Conservation (phyloP, 2,329 filamentous ascomycete species). For the Aspergillus spinulosporus region DNA sequence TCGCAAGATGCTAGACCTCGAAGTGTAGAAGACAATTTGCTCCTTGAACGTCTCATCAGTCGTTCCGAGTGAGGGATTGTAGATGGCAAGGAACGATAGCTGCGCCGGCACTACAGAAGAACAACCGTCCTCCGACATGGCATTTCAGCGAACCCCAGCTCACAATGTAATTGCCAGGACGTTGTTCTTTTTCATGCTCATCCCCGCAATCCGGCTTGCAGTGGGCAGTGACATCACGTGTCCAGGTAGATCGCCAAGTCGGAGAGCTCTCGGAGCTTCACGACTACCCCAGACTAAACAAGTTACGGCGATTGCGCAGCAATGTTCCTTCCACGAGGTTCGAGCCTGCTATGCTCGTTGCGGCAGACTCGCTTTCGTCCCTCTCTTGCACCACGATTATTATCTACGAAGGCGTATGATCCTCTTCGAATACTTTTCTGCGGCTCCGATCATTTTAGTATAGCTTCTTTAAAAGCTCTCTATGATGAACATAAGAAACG, state of each 20-base stretch:
- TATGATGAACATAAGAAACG: constrained; percentile 58
- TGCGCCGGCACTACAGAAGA: constrained; percentile 68
- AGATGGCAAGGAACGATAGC: constrained; percentile 89
- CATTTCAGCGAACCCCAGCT: constrained; percentile 27
- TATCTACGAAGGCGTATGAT: constrained; percentile 39
- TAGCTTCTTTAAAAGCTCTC: constrained; percentile 70
- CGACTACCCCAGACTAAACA: constrained; percentile 14
- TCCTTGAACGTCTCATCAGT: constrained; percentile 72
- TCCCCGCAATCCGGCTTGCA: constrained; percentile 19
- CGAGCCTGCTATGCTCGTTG: constrained; percentile 27
- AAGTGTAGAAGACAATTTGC: constrained; percentile 93
- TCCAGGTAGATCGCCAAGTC: constrained; percentile 5
- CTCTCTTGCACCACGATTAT: constrained; percentile 23
- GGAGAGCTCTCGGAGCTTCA: constrained; percentile 18
- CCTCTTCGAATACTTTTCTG: constrained; percentile 88
- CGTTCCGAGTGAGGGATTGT: constrained; percentile 78
- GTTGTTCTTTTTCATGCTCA: background rate
- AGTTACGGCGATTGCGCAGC: background rate
- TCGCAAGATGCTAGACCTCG: constrained; percentile 42
- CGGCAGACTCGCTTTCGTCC: constrained; percentile 18
- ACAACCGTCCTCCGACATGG: constrained; percentile 41
- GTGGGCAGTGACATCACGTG: constrained; percentile 39
- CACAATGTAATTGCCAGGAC: constrained; percentile 16
- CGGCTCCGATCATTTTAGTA: constrained; percentile 89
- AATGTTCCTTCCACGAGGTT: constrained; percentile 30